Evolutionary conservation across 805 yeast species (phyloP).

Genomic region (Sugiyamaella chiloensis): DNA sequence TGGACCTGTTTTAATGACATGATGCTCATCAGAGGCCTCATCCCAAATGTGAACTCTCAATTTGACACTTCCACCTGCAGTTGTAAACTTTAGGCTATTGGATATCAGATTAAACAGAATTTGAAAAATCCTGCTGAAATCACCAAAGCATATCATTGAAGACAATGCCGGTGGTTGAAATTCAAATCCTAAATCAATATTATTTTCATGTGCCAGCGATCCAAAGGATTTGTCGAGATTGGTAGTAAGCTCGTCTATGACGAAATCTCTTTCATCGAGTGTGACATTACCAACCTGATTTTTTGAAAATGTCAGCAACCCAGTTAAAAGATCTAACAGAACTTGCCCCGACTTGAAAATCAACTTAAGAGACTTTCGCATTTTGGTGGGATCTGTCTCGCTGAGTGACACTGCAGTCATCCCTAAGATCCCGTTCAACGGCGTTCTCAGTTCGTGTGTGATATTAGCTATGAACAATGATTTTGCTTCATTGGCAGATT

Average conservation of each 20-base stretch:
- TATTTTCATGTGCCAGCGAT: constrained; percentile 50
- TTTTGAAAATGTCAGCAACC: constrained; percentile 81
- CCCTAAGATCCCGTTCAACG: constrained; percentile 92
- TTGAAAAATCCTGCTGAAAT: constrained; percentile 83
- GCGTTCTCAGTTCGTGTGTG: constrained; percentile 91
- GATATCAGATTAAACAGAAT: constrained; percentile 87
- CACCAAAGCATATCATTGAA: constrained; percentile 72
- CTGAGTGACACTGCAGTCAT: constrained; percentile 93
- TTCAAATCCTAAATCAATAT: constrained; percentile 62
- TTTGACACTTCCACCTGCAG: constrained; percentile 43
- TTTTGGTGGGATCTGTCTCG: constrained; percentile 63
- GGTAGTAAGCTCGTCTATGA: constrained; percentile 67
- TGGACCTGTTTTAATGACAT: not conserved
- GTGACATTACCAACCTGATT: constrained; percentile 82
- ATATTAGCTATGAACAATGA: constrained; percentile 91
- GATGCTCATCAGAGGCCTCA: not conserved
- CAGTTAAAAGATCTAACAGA: constrained; percentile 82
- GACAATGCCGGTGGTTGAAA: constrained; percentile 48
- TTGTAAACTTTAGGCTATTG: constrained; percentile 88
- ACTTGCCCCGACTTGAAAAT: constrained; percentile 89
- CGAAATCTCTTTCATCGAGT: constrained; percentile 74
- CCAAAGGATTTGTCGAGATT: constrained; percentile 81
- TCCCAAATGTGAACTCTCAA: not conserved
- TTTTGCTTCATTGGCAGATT: constrained; percentile 88
- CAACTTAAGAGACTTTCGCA: constrained; percentile 69